Evolutionary conservation across 1,284 basidiomycete genomes (phyloP), one percentile per base, ranked within the genome.

Genomic region (Mycena sp.): DNA sequence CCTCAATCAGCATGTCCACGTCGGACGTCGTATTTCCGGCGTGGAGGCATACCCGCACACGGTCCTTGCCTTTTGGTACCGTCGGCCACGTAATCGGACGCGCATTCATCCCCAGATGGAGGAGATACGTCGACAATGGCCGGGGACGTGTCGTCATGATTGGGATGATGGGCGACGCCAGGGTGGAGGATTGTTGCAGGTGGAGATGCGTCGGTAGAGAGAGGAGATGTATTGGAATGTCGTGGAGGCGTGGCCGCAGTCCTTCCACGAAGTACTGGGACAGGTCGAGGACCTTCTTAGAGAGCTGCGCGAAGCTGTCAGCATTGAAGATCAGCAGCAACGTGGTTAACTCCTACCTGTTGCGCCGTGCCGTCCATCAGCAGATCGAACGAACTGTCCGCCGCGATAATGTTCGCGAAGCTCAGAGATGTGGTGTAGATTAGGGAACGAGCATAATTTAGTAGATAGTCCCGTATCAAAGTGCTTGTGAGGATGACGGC

Each of bases 401-500:
- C 85, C 0, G 92, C 88, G 46, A 94, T 79, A 41, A 96, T 84
- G 71, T 88, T 94, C 17, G 90, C 83, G 67, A 89, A 86, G 60
- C 90, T 88, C 67, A 94, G 83, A 0, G 93, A 87, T 0, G 95
- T 97, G 1, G 94, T 96, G 78, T 94, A 98, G 58, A 97, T 94
- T 51, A 99, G 81, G 5, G 95, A 89, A 30, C 96, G 85, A 0
- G 95, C 95, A 78, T 98, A 99, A 75, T 99, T 99, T 73, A 98
- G 81, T 21, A 98, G 81, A 77, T 96, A 98, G 64, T 92, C 87
- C 7, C 91, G 87, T 30, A 95, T 84, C 1, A 94, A 80, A 3
- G 85, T 81, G 17, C 84, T 89, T 40, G 89, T 91, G 25, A 98
- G 79, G 4, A 98, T 77, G 3, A 94, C 91, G 41, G 95, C 96